Conservation (phyloP, 257 asterid genomes). For the Rhazya stricta region DNA sequence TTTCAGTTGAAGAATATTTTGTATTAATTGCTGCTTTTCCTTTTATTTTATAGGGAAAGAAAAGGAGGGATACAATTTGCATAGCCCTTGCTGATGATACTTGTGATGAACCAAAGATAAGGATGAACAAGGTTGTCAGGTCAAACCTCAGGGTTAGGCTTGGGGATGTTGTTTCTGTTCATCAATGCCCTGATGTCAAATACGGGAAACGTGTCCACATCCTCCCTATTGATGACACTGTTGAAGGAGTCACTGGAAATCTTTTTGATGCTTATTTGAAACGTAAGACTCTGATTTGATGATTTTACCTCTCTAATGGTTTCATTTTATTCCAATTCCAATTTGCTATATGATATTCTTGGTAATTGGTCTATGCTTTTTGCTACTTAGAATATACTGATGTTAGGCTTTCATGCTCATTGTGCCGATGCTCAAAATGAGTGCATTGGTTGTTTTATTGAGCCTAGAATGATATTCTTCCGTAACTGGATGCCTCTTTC, state of each 20-base stretch:
- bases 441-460: not conserved
- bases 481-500: not conserved
- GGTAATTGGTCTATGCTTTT: not conserved
- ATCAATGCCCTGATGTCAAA: slow-evolving; percentile 83
- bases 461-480: not conserved
- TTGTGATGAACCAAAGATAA: slow-evolving; percentile 70
- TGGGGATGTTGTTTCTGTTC: slow-evolving; percentile 84
- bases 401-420: too few relatives aligned
- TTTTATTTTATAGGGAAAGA: slow-evolving; percentile 54
- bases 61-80: slow-evolving; percentile 65
- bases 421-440: not conserved
- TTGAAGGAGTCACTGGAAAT: slow-evolving; percentile 78
- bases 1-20: not conserved
- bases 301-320: not conserved
- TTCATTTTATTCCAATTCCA: not conserved
- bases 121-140: slow-evolving; percentile 82
- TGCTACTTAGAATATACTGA: not conserved
- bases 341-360: not conserved
- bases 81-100: slow-evolving; percentile 75
- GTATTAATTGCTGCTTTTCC: not conserved
- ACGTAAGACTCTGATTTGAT: slow-evolving; percentile 37
- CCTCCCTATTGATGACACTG: slow-evolving; percentile 71
- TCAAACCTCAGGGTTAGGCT: slow-evolving; percentile 75
- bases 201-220: slow-evolving; percentile 85
- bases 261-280: slow-evolving; percentile 69